Percentiles rank a stretch among this genome's conserved stretches.
Conservation (phyloP, 805 yeast species). For the Candida oleophila region DNA sequence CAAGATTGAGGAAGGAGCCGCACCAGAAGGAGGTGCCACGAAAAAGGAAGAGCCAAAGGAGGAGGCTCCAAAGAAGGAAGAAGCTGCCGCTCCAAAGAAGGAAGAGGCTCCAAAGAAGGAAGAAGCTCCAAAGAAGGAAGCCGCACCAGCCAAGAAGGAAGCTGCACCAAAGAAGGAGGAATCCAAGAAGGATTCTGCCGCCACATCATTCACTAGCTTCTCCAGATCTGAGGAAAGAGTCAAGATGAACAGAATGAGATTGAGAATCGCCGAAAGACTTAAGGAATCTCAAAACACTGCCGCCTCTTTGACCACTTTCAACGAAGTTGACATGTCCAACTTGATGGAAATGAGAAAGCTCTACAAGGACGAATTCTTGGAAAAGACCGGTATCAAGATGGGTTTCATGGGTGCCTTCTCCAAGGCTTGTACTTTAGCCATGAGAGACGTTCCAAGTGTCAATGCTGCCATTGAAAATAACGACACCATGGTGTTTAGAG, state of each 20-base stretch:
- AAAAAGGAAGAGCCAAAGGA: slow-evolving; percentile 30
- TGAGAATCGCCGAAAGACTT: slow-evolving; percentile 97
- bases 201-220: slow-evolving; percentile 45
- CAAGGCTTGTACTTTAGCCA: slow-evolving; percentile 88
- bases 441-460: slow-evolving; percentile 91
- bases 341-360: slow-evolving; percentile 91
- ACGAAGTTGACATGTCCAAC: slow-evolving; percentile 95
- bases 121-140: slow-evolving; percentile 24
- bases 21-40: slow-evolving; percentile 59
- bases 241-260: slow-evolving; percentile 99
- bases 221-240: slow-evolving; percentile 88
- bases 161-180: slow-evolving; percentile 29
- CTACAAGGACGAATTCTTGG: slow-evolving; percentile 94
- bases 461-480: slow-evolving; percentile 92
- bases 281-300: slow-evolving; percentile 99
- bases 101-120: slow-evolving; percentile 26
- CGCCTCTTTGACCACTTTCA: slow-evolving; percentile 96
- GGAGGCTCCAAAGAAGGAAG: slow-evolving; percentile 15
- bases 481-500: slow-evolving; percentile 93
- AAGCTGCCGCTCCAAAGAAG: slow-evolving; percentile 24
- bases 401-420: slow-evolving; percentile 99
- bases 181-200: slow-evolving; percentile 20
- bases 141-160: slow-evolving; percentile 25
- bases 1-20: slow-evolving; percentile 77
- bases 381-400: slow-evolving; percentile 89